A percentile compares a stretch with the other conserved stretches of the same genome.
Evolutionary conservation across 257 asterid species (phyloP).

Genomic region (Solanum virginianum): DNA sequence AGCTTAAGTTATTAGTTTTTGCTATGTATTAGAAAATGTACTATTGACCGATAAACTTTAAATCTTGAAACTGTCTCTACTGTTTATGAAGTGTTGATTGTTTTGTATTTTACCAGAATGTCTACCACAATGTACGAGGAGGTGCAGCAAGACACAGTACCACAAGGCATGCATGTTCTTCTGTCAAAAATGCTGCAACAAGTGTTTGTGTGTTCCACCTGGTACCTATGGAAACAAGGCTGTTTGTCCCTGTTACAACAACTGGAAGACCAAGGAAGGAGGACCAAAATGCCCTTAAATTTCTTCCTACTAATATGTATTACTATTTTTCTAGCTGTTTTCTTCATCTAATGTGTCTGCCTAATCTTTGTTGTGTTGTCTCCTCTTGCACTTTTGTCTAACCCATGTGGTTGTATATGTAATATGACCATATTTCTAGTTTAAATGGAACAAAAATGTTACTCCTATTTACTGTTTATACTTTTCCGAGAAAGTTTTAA

Average conservation of each 20-base stretch:
- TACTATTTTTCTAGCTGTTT: background rate
- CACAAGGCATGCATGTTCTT: constrained; percentile 27
- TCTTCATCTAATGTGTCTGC: background rate
- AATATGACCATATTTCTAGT: background rate
- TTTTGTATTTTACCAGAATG: constrained; percentile 20
- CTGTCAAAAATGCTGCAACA: constrained; percentile 50
- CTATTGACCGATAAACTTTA: background rate
- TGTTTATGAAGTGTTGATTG: background rate
- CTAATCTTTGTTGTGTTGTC: background rate
- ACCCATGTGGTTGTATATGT: background rate
- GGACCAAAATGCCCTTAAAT: constrained; percentile 51
- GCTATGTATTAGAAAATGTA: background rate
- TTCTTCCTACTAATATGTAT: background rate
- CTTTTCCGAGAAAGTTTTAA: background rate
- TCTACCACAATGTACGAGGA: constrained; percentile 18
- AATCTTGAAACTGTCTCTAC: background rate
- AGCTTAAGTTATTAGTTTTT: no score
- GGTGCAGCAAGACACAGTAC: constrained; percentile 36
- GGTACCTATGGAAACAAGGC: constrained; percentile 47
- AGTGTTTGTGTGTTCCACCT: constrained; percentile 61
- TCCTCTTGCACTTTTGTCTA: background rate
- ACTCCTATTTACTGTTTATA: background rate
- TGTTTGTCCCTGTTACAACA: constrained; percentile 28
- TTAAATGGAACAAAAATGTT: background rate
- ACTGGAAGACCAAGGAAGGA: constrained; percentile 57